A percentile compares a stretch with the other conserved stretches of the same genome.
phyloP scores from a whole-genome alignment of 495 filamentous ascomycete species.

The Annulohypoxylon moriforme region DNA sequence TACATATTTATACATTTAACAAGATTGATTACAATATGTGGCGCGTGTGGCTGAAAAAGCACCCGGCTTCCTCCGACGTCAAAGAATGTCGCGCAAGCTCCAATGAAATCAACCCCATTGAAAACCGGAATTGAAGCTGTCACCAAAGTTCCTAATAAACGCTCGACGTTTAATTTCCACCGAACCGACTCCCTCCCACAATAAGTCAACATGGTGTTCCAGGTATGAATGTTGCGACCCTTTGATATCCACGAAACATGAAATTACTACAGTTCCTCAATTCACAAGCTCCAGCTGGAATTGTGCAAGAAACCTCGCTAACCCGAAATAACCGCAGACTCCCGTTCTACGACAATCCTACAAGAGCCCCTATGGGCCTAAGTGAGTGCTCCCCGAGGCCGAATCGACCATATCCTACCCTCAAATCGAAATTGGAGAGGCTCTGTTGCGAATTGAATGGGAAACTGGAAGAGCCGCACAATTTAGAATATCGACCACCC shows the following conservation, averaged over 20 bases:
- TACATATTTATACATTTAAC: not conserved
- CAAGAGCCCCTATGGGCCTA: constrained; percentile 64
- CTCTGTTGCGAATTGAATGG: not conserved
- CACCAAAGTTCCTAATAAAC: constrained; percentile 33
- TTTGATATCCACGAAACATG: not conserved
- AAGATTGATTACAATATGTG: not conserved
- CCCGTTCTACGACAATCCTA: constrained; percentile 51
- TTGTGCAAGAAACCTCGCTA: constrained; percentile 25
- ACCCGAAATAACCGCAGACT: constrained; percentile 47
- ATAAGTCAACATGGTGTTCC: constrained; percentile 54
- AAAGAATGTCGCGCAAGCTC: constrained; percentile 47
- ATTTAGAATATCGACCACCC: not conserved
- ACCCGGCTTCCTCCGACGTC: constrained; percentile 41
- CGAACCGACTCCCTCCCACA: constrained; percentile 25
- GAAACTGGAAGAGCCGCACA: not conserved
- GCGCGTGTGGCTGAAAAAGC: constrained; percentile 28
- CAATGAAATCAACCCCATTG: not conserved
- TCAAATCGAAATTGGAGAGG: not conserved
- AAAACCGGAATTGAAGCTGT: constrained; percentile 36
- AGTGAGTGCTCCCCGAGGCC: constrained; percentile 55
- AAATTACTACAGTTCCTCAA: not conserved
- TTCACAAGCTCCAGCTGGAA: not conserved
- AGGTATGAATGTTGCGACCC: constrained; percentile 48
- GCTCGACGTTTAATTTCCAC: constrained; percentile 28
- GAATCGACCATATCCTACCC: not conserved